Conservation (phyloP, 2,329 filamentous ascomycete genomes). For the Gaeumannomyces sp. region DNA sequence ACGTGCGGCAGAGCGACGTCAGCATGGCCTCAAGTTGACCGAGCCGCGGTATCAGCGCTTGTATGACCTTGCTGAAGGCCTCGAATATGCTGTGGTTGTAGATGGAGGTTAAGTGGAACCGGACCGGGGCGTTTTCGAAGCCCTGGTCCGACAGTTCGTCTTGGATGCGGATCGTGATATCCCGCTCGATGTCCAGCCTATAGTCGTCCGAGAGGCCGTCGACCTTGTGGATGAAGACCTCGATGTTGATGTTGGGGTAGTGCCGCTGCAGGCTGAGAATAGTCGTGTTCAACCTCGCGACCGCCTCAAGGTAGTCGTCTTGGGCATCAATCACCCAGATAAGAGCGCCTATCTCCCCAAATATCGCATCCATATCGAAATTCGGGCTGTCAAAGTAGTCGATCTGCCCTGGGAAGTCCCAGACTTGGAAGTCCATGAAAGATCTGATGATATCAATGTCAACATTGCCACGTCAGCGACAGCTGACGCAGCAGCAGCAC, state of each 20-base stretch:
- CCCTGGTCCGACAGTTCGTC: conserved; percentile 92
- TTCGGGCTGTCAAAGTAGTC: conserved; percentile 80
- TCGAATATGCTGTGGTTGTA: conserved; percentile 98
- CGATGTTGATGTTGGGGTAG: conserved; percentile 91
- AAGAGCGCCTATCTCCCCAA: conserved; percentile 85
- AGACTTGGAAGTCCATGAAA: conserved; percentile 98
- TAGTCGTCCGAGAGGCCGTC: conserved; percentile 97
- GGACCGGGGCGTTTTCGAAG: conserved; percentile 88
- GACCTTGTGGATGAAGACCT: conserved; percentile 98
- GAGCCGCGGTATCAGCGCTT: conserved; percentile 91
- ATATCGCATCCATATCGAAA: conserved; percentile 89
- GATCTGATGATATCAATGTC: conserved; percentile 50
- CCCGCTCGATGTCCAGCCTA: conserved; percentile 90
- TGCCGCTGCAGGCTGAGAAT: conserved; percentile 83
- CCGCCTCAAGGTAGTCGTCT: conserved; percentile 92
- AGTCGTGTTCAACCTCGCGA: conserved; percentile 78
- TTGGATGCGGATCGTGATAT: conserved; percentile 93
- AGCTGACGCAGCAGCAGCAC: not conserved
- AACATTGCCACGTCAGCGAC: not conserved
- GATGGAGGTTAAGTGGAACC: conserved; percentile 94
- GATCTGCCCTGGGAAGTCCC: conserved; percentile 94
- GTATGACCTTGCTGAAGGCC: conserved; percentile 96
- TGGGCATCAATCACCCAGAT: conserved; percentile 99
- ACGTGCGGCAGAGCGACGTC: conserved; percentile 88
- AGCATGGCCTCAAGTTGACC: conserved; percentile 90